Evolutionary conservation across 106 monocot genomes (phyloP).

Genomic region (Acanthochlamys bracteata): DNA sequence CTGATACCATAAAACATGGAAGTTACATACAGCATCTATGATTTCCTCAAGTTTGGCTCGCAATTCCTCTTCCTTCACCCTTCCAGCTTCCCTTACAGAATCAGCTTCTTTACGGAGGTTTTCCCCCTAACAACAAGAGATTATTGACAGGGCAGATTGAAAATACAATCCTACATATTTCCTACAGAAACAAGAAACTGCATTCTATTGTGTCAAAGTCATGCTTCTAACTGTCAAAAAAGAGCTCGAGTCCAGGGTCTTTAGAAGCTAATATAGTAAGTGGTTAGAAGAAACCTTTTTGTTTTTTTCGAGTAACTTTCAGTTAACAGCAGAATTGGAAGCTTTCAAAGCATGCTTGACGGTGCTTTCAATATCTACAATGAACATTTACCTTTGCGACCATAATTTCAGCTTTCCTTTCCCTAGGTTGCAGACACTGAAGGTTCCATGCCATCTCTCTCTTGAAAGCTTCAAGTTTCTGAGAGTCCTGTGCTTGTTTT

Average conservation of each 20-base stretch:
- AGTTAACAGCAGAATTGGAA: too few species aligned
- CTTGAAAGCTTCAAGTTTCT: constrained; percentile 30
- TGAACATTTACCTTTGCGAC: constrained; percentile 44
- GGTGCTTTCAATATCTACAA: too few species aligned
- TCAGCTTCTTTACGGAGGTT: constrained; percentile 18
- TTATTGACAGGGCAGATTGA: neutral
- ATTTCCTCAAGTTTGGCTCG: constrained; percentile 35
- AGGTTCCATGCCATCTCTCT: constrained; percentile 36
- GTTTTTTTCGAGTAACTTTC: too few species aligned
- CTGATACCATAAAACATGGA: neutral
- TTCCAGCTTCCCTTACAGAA: constrained; percentile 28
- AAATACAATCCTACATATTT: too few species aligned
- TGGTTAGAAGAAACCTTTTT: too few species aligned
- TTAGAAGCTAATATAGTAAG: too few species aligned
- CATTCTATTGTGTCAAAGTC: too few species aligned
- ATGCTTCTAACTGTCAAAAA: too few species aligned
- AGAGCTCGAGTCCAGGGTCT: too few species aligned
- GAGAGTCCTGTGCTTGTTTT: constrained; percentile 30
- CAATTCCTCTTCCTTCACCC: constrained; percentile 25
- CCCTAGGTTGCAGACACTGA: constrained; percentile 35
- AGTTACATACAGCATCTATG: constrained; percentile 29
- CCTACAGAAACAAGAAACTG: too few species aligned
- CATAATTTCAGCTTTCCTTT: constrained; percentile 44
- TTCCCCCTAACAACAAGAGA: neutral
- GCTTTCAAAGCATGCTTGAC: too few species aligned